These are phyloP conservation scores for Amanita inopinata DNA, from an alignment of 768 basidiomycete genomes.

Conservation along the genomic window DNA sequence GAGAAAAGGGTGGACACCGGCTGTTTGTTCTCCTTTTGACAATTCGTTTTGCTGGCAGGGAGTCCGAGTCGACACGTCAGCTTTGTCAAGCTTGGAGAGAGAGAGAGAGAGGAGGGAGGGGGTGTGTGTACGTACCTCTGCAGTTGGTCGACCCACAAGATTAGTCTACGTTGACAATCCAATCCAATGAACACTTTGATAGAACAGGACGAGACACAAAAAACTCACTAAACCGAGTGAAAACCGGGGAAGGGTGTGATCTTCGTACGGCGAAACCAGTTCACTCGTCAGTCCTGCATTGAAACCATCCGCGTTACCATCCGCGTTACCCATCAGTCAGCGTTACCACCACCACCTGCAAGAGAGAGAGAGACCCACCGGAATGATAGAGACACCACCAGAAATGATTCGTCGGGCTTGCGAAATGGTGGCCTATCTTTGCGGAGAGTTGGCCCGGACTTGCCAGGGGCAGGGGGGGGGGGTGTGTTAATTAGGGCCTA, in stretches of 20 bases:
- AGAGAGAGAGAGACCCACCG: conserved; percentile 31
- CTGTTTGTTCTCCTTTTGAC: conserved; percentile 37
- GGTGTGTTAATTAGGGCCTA: background rate
- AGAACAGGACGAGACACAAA: background rate
- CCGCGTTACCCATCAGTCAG: too few species aligned
- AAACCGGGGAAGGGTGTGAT: conserved; percentile 48
- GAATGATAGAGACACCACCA: conserved; percentile 65
- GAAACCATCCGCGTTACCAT: background rate
- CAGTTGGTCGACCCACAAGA: conserved; percentile 59
- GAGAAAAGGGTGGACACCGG: conserved; percentile 48
- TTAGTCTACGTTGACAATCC: too few species aligned
- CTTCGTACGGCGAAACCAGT: conserved; percentile 46
- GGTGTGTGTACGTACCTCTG: conserved; percentile 43
- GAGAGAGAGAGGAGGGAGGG: background rate
- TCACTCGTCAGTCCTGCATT: conserved; percentile 45
- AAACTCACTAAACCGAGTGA: conserved; percentile 56
- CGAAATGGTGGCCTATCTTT: conserved; percentile 67
- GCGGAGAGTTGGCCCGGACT: conserved; percentile 68
- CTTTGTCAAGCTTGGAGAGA: background rate
- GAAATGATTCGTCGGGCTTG: conserved; percentile 74
- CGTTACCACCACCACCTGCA: too few species aligned
- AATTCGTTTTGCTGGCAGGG: conserved; percentile 45
- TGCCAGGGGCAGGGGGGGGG: background rate
- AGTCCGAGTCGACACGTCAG: too few species aligned
- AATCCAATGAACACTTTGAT: background rate